These are phyloP conservation scores for Eucalyptus cladocalyx DNA, from an alignment of 345 rosid species.

Conservation along the genomic window DNA sequence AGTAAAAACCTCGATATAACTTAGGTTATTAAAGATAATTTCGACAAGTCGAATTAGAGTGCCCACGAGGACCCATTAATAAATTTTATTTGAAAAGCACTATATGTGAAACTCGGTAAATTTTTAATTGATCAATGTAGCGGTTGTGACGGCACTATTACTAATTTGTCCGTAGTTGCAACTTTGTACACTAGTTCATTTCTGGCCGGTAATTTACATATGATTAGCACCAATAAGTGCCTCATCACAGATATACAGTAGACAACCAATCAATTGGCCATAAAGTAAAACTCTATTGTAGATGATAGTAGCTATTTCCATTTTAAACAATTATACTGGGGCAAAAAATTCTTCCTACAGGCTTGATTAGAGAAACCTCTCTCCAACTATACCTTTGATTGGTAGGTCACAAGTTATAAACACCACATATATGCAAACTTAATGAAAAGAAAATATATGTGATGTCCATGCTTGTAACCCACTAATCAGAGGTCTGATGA, in stretches of 20 bases:
- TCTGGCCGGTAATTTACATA: neutral
- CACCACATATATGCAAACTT: neutral
- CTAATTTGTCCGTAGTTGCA: neutral
- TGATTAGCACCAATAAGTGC: neutral
- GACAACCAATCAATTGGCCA: neutral
- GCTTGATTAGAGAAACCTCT: neutral
- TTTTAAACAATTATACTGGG: neutral
- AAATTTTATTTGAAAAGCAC: neutral
- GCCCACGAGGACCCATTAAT: accelerated
- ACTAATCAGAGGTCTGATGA: neutral
- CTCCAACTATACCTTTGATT: neutral
- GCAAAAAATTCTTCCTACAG: neutral
- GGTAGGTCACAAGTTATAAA: neutral
- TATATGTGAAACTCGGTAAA: neutral
- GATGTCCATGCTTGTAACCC: neutral
- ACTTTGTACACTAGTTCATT: neutral
- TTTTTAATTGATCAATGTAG: neutral
- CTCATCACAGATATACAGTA: neutral
- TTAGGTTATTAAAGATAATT: neutral
- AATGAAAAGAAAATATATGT: neutral
- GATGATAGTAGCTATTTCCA: neutral
- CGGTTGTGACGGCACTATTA: neutral
- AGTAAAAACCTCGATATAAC: neutral
- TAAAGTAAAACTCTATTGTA: neutral
- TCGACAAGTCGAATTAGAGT: neutral